phyloP scores from a whole-genome alignment of 2,329 filamentous ascomycete genomes.

The Beauveria australis region DNA sequence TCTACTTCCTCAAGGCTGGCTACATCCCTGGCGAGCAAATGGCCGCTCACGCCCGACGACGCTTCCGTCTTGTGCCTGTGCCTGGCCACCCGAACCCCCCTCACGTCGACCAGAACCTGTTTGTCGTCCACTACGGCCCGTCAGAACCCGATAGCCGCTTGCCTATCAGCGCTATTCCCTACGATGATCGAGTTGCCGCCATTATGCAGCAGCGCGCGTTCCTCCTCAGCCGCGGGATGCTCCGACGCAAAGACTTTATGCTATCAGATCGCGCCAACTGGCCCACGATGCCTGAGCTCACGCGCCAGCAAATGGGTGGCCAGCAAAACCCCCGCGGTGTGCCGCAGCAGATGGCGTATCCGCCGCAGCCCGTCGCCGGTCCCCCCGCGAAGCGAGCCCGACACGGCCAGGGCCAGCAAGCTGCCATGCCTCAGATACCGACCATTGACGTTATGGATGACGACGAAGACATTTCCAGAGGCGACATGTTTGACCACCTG shows the following conservation, averaged over 20 bases:
- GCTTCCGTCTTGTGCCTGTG: conserved; percentile 74
- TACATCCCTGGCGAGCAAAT: conserved; percentile 69
- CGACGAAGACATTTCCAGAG: conserved; percentile 78
- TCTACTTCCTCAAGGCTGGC: conserved; percentile 74
- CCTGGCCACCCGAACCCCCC: conserved; percentile 63
- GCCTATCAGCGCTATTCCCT: conserved; percentile 57
- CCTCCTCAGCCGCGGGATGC: conserved; percentile 68
- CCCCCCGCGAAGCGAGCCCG: conserved; percentile 49
- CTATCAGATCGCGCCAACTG: conserved; percentile 82
- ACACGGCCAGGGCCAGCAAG: conserved; percentile 34
- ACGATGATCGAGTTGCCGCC: conserved; percentile 51
- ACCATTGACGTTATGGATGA: conserved; percentile 58
- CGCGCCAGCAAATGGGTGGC: conserved; percentile 42
- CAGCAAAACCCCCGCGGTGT: conserved; percentile 38
- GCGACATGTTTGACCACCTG: conserved; percentile 83
- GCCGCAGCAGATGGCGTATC: conserved; percentile 56
- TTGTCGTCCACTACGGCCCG: conserved; percentile 84
- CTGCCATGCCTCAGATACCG: conserved; percentile 30
- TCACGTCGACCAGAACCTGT: conserved; percentile 71
- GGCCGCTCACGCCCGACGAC: conserved; percentile 69
- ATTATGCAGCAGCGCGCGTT: conserved; percentile 54
- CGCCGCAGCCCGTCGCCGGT: conserved; percentile 40
- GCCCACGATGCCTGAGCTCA: conserved; percentile 65
- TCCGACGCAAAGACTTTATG: conserved; percentile 90
- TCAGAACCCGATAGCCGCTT: conserved; percentile 67